Conservation (phyloP, 2,329 filamentous ascomycete species). For the Alternaria brassicae region DNA sequence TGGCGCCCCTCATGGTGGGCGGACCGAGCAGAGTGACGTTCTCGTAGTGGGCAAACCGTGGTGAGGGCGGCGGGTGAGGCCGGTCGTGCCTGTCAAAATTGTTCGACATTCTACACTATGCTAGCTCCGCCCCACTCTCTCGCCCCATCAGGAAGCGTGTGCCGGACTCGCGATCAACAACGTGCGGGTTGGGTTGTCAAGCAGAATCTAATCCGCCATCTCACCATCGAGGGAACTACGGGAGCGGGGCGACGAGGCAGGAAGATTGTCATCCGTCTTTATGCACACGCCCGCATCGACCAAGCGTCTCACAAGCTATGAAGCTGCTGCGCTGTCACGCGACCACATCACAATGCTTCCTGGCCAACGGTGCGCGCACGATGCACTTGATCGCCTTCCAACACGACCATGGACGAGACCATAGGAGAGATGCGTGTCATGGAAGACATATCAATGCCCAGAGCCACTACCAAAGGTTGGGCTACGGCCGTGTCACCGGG, state of each 20-base stretch:
- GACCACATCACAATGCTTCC: slow-evolving; percentile 28
- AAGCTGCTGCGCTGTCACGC: slow-evolving; percentile 39
- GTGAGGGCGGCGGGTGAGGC: slow-evolving; percentile 27
- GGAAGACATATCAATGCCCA: too few relatives aligned
- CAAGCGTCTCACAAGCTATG: slow-evolving; percentile 30
- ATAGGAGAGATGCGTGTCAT: background rate
- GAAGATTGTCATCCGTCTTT: slow-evolving; percentile 8
- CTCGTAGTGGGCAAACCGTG: slow-evolving; percentile 36
- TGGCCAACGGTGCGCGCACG: slow-evolving; percentile 37
- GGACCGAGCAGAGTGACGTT: slow-evolving; percentile 43
- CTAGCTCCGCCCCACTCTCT: slow-evolving; percentile 10
- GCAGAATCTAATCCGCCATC: background rate
- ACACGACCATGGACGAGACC: too few relatives aligned
- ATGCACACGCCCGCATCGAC: slow-evolving; percentile 12
- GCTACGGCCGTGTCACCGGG: background rate
- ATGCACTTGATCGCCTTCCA: slow-evolving; percentile 43
- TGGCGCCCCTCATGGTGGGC: slow-evolving; percentile 67
- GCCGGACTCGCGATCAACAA: slow-evolving; percentile 17
- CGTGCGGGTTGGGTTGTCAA: background rate
- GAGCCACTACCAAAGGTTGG: background rate
- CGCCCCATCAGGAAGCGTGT: slow-evolving; percentile 5
- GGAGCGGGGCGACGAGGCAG: background rate
- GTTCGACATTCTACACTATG: slow-evolving; percentile 32
- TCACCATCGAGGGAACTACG: background rate
- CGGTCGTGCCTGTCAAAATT: slow-evolving; percentile 32